phyloP scores from a whole-genome alignment of 2,329 filamentous ascomycete species.

The Xylaria sp. region DNA sequence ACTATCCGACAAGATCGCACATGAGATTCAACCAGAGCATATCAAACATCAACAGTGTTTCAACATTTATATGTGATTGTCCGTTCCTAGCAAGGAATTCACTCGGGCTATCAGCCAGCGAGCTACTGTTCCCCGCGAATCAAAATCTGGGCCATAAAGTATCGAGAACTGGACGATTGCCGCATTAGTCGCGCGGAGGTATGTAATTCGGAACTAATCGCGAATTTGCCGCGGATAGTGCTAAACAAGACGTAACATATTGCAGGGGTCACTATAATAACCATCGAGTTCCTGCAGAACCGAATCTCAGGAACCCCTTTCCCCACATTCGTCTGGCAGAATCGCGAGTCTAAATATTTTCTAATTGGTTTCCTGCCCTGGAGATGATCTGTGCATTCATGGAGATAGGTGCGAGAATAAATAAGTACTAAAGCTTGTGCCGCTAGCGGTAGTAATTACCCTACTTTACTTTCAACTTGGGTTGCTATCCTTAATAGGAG shows the following conservation, averaged over 20 bases:
- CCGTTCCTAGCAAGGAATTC: neutral
- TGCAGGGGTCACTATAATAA: neutral
- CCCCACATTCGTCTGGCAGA: too few relatives aligned
- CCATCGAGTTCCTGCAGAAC: neutral
- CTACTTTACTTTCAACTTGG: too few relatives aligned
- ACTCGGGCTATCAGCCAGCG: conserved; percentile 1
- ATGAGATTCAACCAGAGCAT: neutral
- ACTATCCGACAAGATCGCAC: neutral
- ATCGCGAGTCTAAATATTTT: too few relatives aligned
- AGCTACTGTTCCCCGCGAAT: neutral
- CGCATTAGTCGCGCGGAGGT: neutral
- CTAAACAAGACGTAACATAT: neutral
- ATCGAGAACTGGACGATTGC: neutral
- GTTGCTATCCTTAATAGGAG: too few relatives aligned
- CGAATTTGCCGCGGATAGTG: neutral
- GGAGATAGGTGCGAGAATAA: too few relatives aligned
- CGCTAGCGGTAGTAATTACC: too few relatives aligned
- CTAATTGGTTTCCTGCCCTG: too few relatives aligned
- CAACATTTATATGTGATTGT: neutral
- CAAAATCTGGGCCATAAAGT: neutral
- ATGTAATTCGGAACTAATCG: neutral
- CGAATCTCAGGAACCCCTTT: neutral
- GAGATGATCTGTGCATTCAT: too few relatives aligned
- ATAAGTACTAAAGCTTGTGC: too few relatives aligned
- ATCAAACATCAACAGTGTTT: neutral